A percentile compares a stretch with the other conserved stretches of the same genome.
Conservation (phyloP, 768 basidiomycete genomes). For the Termitomyces sp. region DNA sequence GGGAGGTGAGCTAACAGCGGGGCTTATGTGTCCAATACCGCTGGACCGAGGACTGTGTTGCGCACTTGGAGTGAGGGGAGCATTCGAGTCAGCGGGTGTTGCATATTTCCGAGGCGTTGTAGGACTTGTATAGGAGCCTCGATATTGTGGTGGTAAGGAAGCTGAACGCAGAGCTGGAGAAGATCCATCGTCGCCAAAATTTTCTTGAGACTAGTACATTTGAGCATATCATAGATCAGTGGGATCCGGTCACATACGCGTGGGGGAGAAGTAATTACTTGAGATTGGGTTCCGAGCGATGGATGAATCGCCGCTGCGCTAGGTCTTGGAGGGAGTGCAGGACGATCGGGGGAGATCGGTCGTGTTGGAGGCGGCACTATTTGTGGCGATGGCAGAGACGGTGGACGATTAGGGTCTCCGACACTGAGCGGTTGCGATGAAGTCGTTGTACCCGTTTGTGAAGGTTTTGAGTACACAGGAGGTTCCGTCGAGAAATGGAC, state of each 20-base stretch:
- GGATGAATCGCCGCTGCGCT: constrained; percentile 7
- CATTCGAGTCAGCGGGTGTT: not conserved
- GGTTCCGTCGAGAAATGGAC: constrained; percentile 80
- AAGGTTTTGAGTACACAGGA: constrained; percentile 86
- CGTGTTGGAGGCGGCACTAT: constrained; percentile 17
- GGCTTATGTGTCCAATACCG: constrained; percentile 8
- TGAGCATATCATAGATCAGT: constrained; percentile 1
- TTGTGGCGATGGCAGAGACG: constrained; percentile 22
- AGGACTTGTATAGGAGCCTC: constrained; percentile 4
- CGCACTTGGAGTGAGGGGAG: not conserved
- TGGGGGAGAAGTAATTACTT: constrained; percentile 1
- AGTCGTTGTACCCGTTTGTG: constrained; percentile 16
- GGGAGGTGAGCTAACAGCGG: constrained; percentile 9
- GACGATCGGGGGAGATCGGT: constrained; percentile 18
- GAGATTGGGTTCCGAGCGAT: constrained; percentile 2
- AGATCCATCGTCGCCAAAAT: not conserved
- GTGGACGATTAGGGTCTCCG: constrained; percentile 28
- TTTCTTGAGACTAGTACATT: not conserved
- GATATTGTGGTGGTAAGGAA: constrained; percentile 11
- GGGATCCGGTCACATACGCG: constrained; percentile 5
- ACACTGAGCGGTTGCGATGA: constrained; percentile 7
- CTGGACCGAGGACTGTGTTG: not conserved
- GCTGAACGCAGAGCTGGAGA: constrained; percentile 8
- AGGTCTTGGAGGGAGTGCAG: constrained; percentile 32
- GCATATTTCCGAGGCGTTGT: constrained; percentile 5